Conservation (phyloP, 2,329 filamentous ascomycete genomes). For the Monilinia vaccinii-corymbosi region DNA sequence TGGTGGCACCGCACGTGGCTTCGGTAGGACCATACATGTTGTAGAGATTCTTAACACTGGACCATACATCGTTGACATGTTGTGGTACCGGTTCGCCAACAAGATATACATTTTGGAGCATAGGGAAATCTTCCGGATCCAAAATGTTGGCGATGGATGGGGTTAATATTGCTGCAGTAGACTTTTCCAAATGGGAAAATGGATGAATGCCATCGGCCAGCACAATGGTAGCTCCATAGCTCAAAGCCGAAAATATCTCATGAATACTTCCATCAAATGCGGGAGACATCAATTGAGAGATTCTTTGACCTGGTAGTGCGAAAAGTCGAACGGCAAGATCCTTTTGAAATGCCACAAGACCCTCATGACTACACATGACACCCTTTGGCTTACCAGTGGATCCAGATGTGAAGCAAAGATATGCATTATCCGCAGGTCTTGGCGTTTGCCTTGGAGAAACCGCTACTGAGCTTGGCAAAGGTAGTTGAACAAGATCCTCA, state of each 20-base stretch:
- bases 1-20: slow-evolving; percentile 31
- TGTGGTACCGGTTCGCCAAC: slow-evolving; percentile 33
- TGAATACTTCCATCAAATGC: slow-evolving; percentile 38
- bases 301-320: slow-evolving; percentile 28
- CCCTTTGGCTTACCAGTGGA: slow-evolving; percentile 37
- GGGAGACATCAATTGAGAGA: slow-evolving; percentile 35
- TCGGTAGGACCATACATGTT: slow-evolving; percentile 39
- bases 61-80: slow-evolving; percentile 30
- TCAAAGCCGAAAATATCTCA: slow-evolving; percentile 17
- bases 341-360: slow-evolving; percentile 31
- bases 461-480: neutral
- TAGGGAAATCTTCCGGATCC: slow-evolving; percentile 2
- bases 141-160: slow-evolving; percentile 8
- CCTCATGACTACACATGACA: slow-evolving; percentile 31
- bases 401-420: slow-evolving; percentile 38
- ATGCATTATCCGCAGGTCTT: slow-evolving; percentile 24
- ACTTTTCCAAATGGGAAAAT: slow-evolving; percentile 8
- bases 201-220: neutral
- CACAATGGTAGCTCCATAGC: neutral
- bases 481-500: slow-evolving; percentile 5
- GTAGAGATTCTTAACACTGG: slow-evolving; percentile 25
- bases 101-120: slow-evolving; percentile 27
- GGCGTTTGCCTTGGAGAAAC: neutral
- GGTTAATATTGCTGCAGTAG: slow-evolving; percentile 2
- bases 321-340: slow-evolving; percentile 29